Percentiles rank a stretch among this genome's conserved stretches.
Conservation (phyloP, 306 rosid genomes). For the Erythrophleum fordii region DNA sequence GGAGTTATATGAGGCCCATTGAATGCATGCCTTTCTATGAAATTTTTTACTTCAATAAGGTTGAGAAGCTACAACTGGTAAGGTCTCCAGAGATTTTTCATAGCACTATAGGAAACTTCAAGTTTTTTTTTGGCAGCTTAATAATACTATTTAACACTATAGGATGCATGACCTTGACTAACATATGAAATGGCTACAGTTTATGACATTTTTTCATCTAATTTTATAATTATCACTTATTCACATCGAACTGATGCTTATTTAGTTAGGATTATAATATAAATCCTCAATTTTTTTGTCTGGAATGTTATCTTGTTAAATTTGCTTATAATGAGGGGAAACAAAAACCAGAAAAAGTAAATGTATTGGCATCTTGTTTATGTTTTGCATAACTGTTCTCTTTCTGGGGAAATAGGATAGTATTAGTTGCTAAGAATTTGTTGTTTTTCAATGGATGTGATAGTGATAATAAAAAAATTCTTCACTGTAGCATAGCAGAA, state of each 20-base stretch:
- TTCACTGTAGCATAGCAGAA: too few species aligned
- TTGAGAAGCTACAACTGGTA: conserved; percentile 86
- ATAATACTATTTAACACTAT: conserved; percentile 14
- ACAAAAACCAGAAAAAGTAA: conserved; percentile 1
- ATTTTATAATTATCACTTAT: not conserved
- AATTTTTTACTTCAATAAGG: conserved; percentile 76
- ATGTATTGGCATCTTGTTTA: not conserved
- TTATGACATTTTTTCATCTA: not conserved
- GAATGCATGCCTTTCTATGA: conserved; percentile 77
- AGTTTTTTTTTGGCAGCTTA: conserved; percentile 9
- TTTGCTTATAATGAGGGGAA: conserved; percentile 3
- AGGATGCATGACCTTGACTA: not conserved
- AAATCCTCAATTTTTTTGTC: conserved; percentile 14
- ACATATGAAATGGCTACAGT: conserved; percentile 16
- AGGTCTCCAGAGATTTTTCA: conserved; percentile 45
- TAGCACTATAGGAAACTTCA: conserved; percentile 31
- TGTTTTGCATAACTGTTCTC: too few species aligned
- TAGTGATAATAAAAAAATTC: too few species aligned
- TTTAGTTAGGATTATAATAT: not conserved
- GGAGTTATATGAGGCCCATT: conserved; percentile 74
- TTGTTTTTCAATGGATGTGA: too few species aligned
- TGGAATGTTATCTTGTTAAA: conserved; percentile 7
- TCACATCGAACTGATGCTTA: conserved; percentile 27
- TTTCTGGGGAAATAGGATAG: too few species aligned
- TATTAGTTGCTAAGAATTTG: too few species aligned